Evolutionary conservation across 495 filamentous ascomycete species (phyloP).

Genomic region (Aspergillus nanangensis): DNA sequence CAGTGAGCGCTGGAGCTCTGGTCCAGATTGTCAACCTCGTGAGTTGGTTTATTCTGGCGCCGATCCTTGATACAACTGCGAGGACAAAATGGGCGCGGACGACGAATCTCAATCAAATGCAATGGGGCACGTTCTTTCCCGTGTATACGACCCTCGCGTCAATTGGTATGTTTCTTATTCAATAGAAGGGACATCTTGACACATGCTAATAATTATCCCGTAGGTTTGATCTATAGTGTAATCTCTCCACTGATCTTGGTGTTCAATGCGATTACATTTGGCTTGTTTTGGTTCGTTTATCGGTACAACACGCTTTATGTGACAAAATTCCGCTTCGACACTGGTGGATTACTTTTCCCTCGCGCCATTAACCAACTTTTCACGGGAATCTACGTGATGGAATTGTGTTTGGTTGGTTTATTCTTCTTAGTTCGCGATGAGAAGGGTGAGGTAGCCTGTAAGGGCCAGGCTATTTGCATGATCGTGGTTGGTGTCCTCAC

Average conservation of each 20-base stretch:
- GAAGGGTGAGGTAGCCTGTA: conserved; percentile 53
- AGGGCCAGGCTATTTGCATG: conserved; percentile 88
- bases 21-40: conserved; percentile 76
- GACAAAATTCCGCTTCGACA: conserved; percentile 85
- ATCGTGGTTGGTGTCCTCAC: conserved; percentile 68
- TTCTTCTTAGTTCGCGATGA: conserved; percentile 80
- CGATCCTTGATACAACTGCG: conserved; percentile 79
- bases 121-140: conserved; percentile 93
- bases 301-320: conserved; percentile 97
- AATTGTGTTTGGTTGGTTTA: conserved; percentile 81
- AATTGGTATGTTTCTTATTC: conserved; percentile 60
- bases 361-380: conserved; percentile 95
- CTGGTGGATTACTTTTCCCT: conserved; percentile 89
- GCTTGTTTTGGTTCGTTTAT: conserved; percentile 92
- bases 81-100: conserved; percentile 86
- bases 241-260: conserved; percentile 87
- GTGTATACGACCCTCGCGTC: conserved; percentile 94
- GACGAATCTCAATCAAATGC: conserved; percentile 68
- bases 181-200: neutral
- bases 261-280: conserved; percentile 93
- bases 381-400: conserved; percentile 92
- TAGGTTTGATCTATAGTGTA: conserved; percentile 81
- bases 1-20: conserved; percentile 82
- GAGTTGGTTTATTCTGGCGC: conserved; percentile 75
- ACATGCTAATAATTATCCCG: conserved; percentile 7